Base-by-base conservation (phyloP, 2,329 filamentous ascomycete species). In the Exophiala mesophila region DNA sequence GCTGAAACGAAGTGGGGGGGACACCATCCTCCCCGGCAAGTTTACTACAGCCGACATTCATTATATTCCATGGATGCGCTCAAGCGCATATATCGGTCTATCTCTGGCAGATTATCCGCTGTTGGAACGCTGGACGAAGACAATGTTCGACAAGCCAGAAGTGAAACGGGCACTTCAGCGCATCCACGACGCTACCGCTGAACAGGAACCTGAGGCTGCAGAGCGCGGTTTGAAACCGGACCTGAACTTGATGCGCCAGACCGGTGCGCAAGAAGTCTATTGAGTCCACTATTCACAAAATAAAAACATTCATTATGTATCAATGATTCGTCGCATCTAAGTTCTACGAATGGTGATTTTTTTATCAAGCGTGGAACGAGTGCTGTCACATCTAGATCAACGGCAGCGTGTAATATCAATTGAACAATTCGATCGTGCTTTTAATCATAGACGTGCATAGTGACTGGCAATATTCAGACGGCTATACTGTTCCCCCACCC, bases 141-240 rank as follows among this genome's bases (percentile, higher is more conserved):
- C 56, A 5, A 60, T 69, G 50, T 56, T 50, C 9, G 55, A 52
- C n/a, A 55, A 63, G 12, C 52, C 63, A 32, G 65, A 65, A 41
- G 63, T 70, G 4, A 61, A 63, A 54, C 57, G 60, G 36, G 67
- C 64, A 2, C 68, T 69, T 52, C 54, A 59, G 47, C 67, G 62
- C 36, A 37, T 60, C 16, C 43, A 35, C 34, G 45, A 36, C 20
- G 39, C 39, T 8, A 28, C 24, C 24, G 24, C 24, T n/a, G 24
- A 28, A n/a, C 24, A 28, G 24, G 24, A 28, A n/a, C 24, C 24
- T 28, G 24, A 28, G n/a, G 24, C 24, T 28, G 24, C 24, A 28
- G 24, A 8, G 24, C 24, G 24, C 8, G 24, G 24, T 28, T n/a
- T 28, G n/a, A 28, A 28, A n/a, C 24, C 24, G 24, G 24, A 28